Evolutionary conservation across 305 asterid genomes (phyloP).

Genomic region (Solanum hybrid): DNA sequence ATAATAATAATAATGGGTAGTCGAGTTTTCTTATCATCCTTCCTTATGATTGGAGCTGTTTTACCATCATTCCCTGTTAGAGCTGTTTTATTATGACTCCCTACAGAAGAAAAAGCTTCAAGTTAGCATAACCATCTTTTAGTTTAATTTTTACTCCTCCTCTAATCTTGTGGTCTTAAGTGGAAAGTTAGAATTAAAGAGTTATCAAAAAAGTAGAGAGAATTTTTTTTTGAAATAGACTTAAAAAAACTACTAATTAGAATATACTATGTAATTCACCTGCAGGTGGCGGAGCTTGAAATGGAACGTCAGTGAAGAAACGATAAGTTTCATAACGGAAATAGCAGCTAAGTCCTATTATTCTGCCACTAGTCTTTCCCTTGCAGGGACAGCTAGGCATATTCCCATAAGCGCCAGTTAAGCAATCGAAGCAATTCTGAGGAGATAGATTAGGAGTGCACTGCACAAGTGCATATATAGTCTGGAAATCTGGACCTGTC

Average conservation of each 20-base stretch:
- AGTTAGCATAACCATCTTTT: too few relatives aligned
- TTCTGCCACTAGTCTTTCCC: neutral
- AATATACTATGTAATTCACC: too few relatives aligned
- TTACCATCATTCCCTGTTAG: neutral
- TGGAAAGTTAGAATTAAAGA: neutral
- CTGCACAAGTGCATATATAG: neutral
- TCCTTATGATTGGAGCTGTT: neutral
- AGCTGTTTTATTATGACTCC: neutral
- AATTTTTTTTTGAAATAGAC: too few relatives aligned
- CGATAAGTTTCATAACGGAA: neutral
- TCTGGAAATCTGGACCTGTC: neutral
- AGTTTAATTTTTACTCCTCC: neutral
- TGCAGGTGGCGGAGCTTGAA: too few relatives aligned
- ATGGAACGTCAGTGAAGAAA: neutral
- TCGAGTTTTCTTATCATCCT: neutral
- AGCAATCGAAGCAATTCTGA: neutral
- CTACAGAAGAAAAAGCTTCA: neutral
- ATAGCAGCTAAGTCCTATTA: neutral
- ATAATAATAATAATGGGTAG: neutral
- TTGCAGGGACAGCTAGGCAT: neutral
- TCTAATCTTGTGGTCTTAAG: too few relatives aligned
- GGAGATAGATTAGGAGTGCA: neutral
- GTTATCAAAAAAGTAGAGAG: neutral
- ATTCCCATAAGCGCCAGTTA: neutral
- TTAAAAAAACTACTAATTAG: too few relatives aligned